Percentiles rank a stretch among this genome's conserved stretches.
These are phyloP conservation scores for Phytophthora idaei DNA, from an alignment of 352 stramenopile species.

Conservation along the genomic window DNA sequence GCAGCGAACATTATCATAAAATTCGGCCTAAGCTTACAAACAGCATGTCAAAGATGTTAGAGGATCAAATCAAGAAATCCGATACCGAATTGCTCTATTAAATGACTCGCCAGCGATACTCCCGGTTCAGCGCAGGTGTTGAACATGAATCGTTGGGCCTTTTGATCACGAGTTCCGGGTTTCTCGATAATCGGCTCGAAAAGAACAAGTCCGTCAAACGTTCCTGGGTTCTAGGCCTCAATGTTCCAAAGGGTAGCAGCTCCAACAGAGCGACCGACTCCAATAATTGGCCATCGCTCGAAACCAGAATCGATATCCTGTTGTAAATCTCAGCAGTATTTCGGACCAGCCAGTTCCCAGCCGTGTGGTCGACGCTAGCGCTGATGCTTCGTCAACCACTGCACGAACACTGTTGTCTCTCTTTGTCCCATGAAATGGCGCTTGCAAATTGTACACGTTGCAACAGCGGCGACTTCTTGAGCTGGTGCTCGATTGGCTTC, in stretches of 20 bases:
- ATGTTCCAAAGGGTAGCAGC: background rate
- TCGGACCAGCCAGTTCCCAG: background rate
- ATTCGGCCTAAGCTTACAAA: background rate
- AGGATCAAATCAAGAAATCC: background rate
- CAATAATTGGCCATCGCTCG: too few species aligned
- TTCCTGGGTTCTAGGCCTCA: background rate
- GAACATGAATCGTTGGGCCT: background rate
- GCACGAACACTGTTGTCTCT: constrained; percentile 38
- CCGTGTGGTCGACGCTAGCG: background rate
- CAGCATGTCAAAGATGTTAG: background rate
- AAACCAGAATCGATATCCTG: background rate
- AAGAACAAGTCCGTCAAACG: background rate
- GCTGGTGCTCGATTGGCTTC: background rate
- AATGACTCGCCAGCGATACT: background rate
- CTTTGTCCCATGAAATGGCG: constrained; percentile 41
- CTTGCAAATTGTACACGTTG: constrained; percentile 4
- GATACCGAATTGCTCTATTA: background rate
- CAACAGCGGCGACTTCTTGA: background rate
- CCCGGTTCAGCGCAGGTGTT: too few species aligned
- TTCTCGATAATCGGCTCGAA: background rate
- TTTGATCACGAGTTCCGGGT: background rate
- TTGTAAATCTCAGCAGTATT: background rate
- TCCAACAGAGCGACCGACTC: background rate
- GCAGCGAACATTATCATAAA: background rate
- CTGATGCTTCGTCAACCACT: background rate